Conservation (phyloP, 495 filamentous ascomycete species). For the Daldinia caldariorum region DNA sequence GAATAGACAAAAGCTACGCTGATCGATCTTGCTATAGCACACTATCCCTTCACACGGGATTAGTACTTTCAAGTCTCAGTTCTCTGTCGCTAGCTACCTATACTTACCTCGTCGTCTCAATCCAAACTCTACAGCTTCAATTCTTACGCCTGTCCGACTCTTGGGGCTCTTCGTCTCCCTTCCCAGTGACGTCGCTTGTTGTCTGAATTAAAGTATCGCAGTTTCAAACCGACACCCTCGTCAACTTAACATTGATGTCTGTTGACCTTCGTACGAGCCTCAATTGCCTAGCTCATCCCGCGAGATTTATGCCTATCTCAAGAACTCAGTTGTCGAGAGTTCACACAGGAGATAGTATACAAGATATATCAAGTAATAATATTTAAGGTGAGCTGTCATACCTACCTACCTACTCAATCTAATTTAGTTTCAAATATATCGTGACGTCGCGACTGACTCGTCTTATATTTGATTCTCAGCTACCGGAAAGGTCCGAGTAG, state of each 20-base stretch:
- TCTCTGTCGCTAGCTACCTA: slow-evolving; percentile 22
- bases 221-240: slow-evolving; percentile 39
- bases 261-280: slow-evolving; percentile 75
- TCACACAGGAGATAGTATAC: slow-evolving; percentile 74
- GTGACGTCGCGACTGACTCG: slow-evolving; percentile 27
- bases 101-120: slow-evolving; percentile 25
- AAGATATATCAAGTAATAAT: slow-evolving; percentile 59
- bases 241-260: slow-evolving; percentile 73
- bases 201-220: slow-evolving; percentile 28
- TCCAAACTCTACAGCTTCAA: slow-evolving; percentile 2
- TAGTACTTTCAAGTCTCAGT: slow-evolving; percentile 32
- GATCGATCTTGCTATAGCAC: slow-evolving; percentile 31
- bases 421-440: slow-evolving; percentile 14
- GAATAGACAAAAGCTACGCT: slow-evolving; percentile 22
- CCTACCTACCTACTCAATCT: background rate
- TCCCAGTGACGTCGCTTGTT: slow-evolving; percentile 39
- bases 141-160: slow-evolving; percentile 19
- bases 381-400: slow-evolving; percentile 46
- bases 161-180: slow-evolving; percentile 23
- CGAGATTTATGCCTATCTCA: slow-evolving; percentile 75
- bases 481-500: slow-evolving; percentile 35
- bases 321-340: slow-evolving; percentile 76
- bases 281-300: slow-evolving; percentile 73
- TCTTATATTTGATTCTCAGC: background rate
- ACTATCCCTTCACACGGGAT: slow-evolving; percentile 27